These are phyloP conservation scores for Lignosus rhinocerotis DNA, from an alignment of 1,284 basidiomycete species.

Conservation along the genomic window DNA sequence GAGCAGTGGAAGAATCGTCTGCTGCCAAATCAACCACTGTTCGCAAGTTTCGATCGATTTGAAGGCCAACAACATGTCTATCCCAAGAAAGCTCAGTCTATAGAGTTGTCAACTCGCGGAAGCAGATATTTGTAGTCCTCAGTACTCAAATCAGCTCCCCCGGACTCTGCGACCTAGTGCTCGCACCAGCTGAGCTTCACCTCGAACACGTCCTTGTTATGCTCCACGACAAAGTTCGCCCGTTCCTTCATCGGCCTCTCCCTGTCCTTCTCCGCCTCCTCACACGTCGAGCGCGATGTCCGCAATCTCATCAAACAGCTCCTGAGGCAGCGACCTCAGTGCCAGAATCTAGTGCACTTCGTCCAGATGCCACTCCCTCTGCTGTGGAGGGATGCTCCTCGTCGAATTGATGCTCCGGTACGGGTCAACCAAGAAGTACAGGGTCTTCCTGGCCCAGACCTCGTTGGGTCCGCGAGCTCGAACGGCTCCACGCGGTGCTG, in stretches of 20 bases:
- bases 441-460: slow-evolving; percentile 31
- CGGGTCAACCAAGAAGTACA: slow-evolving; percentile 34
- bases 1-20: not conserved
- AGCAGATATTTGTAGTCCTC: not conserved
- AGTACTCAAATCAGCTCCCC: not conserved
- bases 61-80: no score
- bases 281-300: not conserved
- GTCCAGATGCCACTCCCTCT: slow-evolving; percentile 4
- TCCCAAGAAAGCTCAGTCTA: no score
- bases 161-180: no score
- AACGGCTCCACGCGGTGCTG: slow-evolving; percentile 27
- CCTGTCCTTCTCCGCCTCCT: slow-evolving; percentile 12
- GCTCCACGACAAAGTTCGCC: slow-evolving; percentile 3
- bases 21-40: no score
- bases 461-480: slow-evolving; percentile 26
- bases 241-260: slow-evolving; percentile 14
- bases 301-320: slow-evolving; percentile 8
- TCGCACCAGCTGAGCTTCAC: slow-evolving; percentile 13
- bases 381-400: slow-evolving; percentile 4
- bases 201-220: slow-evolving; percentile 12
- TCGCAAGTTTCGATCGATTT: no score
- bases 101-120: not conserved
- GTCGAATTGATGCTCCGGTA: slow-evolving; percentile 3
- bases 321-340: slow-evolving; percentile 1
- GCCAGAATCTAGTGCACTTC: not conserved